Evolutionary conservation across 192 early-diverging fungal species (phyloP).

Genomic region (Globomyces pollinis-pini): DNA sequence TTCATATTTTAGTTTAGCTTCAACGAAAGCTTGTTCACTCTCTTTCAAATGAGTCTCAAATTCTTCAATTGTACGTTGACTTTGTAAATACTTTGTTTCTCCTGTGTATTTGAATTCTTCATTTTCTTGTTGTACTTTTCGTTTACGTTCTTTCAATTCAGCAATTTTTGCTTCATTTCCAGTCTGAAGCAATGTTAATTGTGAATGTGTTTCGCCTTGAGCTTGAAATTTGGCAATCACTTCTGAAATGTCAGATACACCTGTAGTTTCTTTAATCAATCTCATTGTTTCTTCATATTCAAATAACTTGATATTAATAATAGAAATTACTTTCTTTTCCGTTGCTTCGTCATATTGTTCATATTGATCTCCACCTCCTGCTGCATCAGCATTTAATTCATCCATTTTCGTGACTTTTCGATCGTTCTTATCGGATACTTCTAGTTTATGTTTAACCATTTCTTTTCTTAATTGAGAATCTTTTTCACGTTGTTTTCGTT

Average conservation of each 20-base stretch:
- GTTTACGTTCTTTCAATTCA: constrained; percentile 40
- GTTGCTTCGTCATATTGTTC: constrained; percentile 49
- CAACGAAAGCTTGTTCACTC: constrained; percentile 25
- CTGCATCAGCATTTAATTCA: constrained; percentile 30
- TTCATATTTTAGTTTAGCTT: constrained; percentile 43
- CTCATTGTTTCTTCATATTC: constrained; percentile 57
- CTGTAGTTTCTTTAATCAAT: constrained; percentile 56
- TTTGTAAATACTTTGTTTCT: constrained; percentile 31
- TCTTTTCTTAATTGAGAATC: constrained; percentile 45
- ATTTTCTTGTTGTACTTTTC: constrained; percentile 28
- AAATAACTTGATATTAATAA: too few relatives aligned
- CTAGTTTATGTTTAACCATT: constrained; percentile 53
- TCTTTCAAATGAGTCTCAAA: constrained; percentile 41
- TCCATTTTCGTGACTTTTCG: constrained; percentile 44
- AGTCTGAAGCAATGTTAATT: constrained; percentile 38
- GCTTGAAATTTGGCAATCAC: constrained; percentile 55
- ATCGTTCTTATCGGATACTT: constrained; percentile 46
- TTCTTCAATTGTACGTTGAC: constrained; percentile 38
- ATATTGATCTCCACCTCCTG: constrained; percentile 15
- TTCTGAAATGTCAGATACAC: constrained; percentile 50
- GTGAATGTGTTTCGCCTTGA: constrained; percentile 51
- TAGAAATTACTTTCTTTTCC: too few relatives aligned
- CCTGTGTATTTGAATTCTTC: constrained; percentile 44
- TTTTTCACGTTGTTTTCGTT: constrained; percentile 50
- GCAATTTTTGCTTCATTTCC: constrained; percentile 39